Evolutionary conservation across 2,329 filamentous ascomycete genomes (phyloP).

Genomic region (Taxawa tesnikishii): DNA sequence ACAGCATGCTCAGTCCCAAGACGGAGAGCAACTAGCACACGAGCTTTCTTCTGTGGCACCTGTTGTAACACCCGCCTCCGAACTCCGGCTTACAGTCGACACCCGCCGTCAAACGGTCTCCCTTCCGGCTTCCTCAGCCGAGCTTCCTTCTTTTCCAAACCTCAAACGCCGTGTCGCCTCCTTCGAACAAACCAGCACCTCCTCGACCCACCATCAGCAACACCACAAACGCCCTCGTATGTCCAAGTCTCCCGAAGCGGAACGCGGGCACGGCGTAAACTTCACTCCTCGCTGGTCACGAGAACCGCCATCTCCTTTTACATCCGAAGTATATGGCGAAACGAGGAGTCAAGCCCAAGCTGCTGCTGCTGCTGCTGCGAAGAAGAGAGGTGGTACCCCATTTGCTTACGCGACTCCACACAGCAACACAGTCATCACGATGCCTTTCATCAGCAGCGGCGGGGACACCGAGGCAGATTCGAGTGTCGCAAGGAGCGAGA

Average conservation of each 20-base stretch:
- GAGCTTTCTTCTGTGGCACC: conserved; percentile 6
- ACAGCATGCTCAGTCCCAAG: conserved; percentile 17
- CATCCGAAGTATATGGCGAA: conserved; percentile 22
- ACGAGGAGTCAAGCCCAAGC: conserved; percentile 24
- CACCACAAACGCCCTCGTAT: conserved; percentile 39
- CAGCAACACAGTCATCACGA: conserved; percentile 31
- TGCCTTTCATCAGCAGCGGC: conserved; percentile 18
- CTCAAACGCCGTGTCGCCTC: conserved; percentile 19
- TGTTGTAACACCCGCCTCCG: conserved; percentile 21
- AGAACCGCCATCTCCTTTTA: conserved; percentile 31
- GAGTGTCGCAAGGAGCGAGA: conserved; percentile 9
- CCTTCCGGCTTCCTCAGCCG: conserved; percentile 11
- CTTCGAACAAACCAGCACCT: conserved; percentile 15
- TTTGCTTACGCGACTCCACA: conserved; percentile 66
- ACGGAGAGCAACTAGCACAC: no score
- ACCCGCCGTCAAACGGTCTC: conserved; percentile 12
- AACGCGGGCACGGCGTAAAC: conserved; percentile 19
- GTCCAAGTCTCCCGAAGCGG: conserved; percentile 40
- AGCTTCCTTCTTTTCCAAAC: conserved; percentile 7
- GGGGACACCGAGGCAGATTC: conserved; percentile 19
- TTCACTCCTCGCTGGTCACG: conserved; percentile 31
- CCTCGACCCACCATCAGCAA: no score
- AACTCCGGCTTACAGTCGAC: conserved; percentile 10
- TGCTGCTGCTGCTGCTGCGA: background rate
- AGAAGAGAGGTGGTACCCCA: conserved; percentile 26